Percentiles rank a stretch among this genome's conserved stretches.
These are phyloP conservation scores for Rutstroemia sp. DNA, from an alignment of 2,329 filamentous ascomycete genomes.

Conservation along the genomic window DNA sequence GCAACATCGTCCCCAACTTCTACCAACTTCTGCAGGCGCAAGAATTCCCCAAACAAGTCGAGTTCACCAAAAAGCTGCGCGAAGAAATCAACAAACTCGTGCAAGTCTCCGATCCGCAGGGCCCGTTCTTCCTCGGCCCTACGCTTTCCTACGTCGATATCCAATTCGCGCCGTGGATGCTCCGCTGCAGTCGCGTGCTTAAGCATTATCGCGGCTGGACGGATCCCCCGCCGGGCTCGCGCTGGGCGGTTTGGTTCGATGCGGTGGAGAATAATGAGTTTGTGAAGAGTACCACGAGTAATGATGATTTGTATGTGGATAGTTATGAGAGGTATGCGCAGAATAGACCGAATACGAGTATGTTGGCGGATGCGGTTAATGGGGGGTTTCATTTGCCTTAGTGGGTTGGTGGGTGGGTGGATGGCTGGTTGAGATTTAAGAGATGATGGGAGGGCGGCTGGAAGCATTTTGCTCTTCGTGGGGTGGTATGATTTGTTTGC, in stretches of 20 bases:
- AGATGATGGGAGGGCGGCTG: too few relatives aligned
- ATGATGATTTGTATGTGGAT: slow-evolving; percentile 54
- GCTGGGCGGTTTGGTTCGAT: slow-evolving; percentile 32
- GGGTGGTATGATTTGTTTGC: too few relatives aligned
- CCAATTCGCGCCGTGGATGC: slow-evolving; percentile 34
- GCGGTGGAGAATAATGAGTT: slow-evolving; percentile 33
- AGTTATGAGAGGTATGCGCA: slow-evolving; percentile 62
- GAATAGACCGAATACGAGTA: slow-evolving; percentile 51
- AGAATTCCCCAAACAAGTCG: slow-evolving; percentile 48
- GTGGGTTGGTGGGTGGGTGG: background rate
- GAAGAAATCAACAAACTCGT: slow-evolving; percentile 48
- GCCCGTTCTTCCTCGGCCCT: slow-evolving; percentile 31
- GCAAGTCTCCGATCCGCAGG: slow-evolving; percentile 28
- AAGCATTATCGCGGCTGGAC: slow-evolving; percentile 34
- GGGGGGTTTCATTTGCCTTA: slow-evolving; percentile 35
- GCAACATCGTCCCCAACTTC: slow-evolving; percentile 68
- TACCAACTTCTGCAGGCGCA: slow-evolving; percentile 65
- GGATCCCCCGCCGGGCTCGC: slow-evolving; percentile 29
- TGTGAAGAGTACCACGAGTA: slow-evolving; percentile 32
- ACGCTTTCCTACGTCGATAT: slow-evolving; percentile 33
- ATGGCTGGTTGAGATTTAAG: too few relatives aligned
- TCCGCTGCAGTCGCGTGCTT: slow-evolving; percentile 32
- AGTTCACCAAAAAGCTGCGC: slow-evolving; percentile 54
- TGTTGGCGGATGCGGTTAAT: slow-evolving; percentile 53
- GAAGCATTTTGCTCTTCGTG: too few relatives aligned